phyloP scores from a whole-genome alignment of 805 yeast genomes.

The Ogataea pilisensis region DNA sequence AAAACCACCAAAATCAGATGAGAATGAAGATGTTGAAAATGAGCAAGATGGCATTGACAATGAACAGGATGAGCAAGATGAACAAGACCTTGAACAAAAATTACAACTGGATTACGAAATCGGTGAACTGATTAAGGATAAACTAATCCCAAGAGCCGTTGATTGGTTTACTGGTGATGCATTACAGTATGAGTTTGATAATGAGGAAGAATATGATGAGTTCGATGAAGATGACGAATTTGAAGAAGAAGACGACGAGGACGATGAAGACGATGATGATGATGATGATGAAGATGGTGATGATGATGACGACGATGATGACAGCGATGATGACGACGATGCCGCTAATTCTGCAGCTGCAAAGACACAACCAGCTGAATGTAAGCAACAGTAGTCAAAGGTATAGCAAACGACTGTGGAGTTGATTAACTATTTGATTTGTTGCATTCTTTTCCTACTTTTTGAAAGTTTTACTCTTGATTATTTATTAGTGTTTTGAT shows the following conservation, averaged over 20 bases:
- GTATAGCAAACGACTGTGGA: neutral
- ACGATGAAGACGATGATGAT: slow-evolving; percentile 57
- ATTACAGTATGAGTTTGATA: slow-evolving; percentile 60
- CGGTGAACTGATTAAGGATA: slow-evolving; percentile 95
- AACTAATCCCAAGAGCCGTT: slow-evolving; percentile 91
- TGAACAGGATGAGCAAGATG: slow-evolving; percentile 56
- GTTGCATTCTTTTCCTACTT: too few relatives aligned
- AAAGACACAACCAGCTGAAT: slow-evolving; percentile 68
- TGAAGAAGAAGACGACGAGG: slow-evolving; percentile 60
- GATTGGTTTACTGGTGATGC: slow-evolving; percentile 99
- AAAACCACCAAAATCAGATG: slow-evolving; percentile 48
- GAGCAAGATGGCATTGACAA: slow-evolving; percentile 42
- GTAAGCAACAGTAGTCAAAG: slow-evolving; percentile 72
- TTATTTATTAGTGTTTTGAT: too few relatives aligned
- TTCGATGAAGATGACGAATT: slow-evolving; percentile 57
- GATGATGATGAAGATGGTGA: slow-evolving; percentile 48
- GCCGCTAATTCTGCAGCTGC: slow-evolving; percentile 33
- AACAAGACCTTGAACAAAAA: slow-evolving; percentile 73
- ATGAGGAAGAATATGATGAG: slow-evolving; percentile 56
- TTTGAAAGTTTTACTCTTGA: too few relatives aligned
- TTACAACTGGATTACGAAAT: slow-evolving; percentile 90
- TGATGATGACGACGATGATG: slow-evolving; percentile 35
- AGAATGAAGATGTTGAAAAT: slow-evolving; percentile 45
- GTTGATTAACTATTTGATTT: too few relatives aligned
- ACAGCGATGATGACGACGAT: slow-evolving; percentile 27